Percentiles rank a stretch among this genome's conserved stretches.
Evolutionary conservation across 1,284 basidiomycete genomes (phyloP).

Genomic region (Athelia psychrophila): DNA sequence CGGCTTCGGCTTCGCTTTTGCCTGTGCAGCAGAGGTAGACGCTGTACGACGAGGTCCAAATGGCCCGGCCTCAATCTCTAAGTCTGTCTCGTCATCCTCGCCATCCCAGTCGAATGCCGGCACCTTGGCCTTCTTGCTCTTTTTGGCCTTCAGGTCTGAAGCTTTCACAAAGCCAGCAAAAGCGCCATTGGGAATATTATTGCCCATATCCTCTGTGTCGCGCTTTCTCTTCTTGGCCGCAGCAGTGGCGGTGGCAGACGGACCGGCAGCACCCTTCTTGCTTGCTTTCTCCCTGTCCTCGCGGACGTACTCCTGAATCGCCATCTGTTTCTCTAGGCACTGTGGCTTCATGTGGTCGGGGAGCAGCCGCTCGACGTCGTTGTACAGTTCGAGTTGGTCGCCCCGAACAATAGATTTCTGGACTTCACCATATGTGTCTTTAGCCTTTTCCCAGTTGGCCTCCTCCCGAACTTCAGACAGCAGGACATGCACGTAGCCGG

Average conservation of each 20-base stretch:
- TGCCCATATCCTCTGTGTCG: constrained; percentile 53
- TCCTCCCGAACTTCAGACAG: constrained; percentile 93
- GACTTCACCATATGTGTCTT: constrained; percentile 85
- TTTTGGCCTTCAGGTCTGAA: constrained; percentile 45
- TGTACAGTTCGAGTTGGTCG: constrained; percentile 87
- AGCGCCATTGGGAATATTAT: constrained; percentile 68
- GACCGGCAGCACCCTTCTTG: constrained; percentile 16
- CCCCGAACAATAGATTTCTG: constrained; percentile 88
- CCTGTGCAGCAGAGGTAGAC: constrained; percentile 35
- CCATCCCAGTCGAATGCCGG: constrained; percentile 35
- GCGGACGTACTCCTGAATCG: constrained; percentile 69
- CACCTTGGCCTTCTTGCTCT: constrained; percentile 42
- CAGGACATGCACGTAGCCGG: constrained; percentile 90
- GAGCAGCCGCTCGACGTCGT: constrained; percentile 85
- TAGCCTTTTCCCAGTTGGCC: constrained; percentile 87
- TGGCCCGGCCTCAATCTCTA: constrained; percentile 47
- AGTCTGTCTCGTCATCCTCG: constrained; percentile 60
- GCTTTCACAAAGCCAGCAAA: constrained; percentile 63
- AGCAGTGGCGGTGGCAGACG: constrained; percentile 31
- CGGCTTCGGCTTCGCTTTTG: constrained; percentile 25
- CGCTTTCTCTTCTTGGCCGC: constrained; percentile 59
- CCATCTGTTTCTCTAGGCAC: constrained; percentile 81
- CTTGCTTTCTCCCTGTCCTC: constrained; percentile 39
- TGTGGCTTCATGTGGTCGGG: constrained; percentile 77
- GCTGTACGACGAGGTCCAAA: constrained; percentile 44